Base-by-base conservation (phyloP, 129 eudicot genomes). In the Pseudognaphalium luteoalbum region DNA sequence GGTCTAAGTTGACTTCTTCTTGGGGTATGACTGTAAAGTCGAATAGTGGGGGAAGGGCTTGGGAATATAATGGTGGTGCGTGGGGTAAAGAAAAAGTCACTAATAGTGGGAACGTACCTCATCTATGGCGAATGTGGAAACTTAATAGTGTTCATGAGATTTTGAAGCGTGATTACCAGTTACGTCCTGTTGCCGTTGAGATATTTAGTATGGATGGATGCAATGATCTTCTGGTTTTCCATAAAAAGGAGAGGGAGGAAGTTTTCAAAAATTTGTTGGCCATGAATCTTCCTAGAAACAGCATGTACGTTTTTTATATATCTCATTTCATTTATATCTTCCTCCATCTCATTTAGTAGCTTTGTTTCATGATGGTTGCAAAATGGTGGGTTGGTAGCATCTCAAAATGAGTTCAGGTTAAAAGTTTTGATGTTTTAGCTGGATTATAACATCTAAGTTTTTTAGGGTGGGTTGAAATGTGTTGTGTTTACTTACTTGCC, bases 161-260 rank as follows among this genome's bases (percentile, higher is more conserved):
- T 50, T 74, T 95, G 87, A 95, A 89, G 77, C 99, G 99, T 75
- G 99, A 95, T 85, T 95, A 91, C 83, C 99, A 95, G 84, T 81
- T 95, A 20, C 94, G 99, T 51, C 99, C 99, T 25, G 99, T 95
- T 84, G 97, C 99, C 50, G 80, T 95, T 50, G 99, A 95, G 85
- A 87, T 95, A 62, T 95, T 95, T 62, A 95, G 96, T 81, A 95
- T 95, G 97, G 99, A 95, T 81, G 99, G 99, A 78, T 95, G 99
- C 78, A 95, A 95, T 72, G 99, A 95, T 78, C 96, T 95, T 54
- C 69, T 95, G 63, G 99, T 95, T 81, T 95, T 95, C 78, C 99
- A 95, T 84, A 95, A 95, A 80, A 95, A 87, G 62, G 99, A 95
- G 89, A 78, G 99, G 57, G 99, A 95, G 78, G 97, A 91, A 65